These are phyloP conservation scores for Mucor lusitanicus DNA, from an alignment of 371 early-diverging fungal species.

Conservation along the genomic window DNA sequence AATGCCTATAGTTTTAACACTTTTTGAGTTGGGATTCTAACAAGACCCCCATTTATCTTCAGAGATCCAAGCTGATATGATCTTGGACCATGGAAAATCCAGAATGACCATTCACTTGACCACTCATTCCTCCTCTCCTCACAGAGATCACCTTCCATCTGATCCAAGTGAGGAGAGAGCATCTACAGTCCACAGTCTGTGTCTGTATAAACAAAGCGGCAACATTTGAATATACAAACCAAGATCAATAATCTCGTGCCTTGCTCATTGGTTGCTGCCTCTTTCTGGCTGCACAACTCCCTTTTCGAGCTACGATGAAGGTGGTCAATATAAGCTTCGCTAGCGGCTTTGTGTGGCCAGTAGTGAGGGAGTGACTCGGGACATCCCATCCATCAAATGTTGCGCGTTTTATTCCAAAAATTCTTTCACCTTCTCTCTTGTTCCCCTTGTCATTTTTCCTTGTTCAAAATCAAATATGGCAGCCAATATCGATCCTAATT, in stretches of 20 bases:
- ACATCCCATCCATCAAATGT: background rate
- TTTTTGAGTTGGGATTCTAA: too few species aligned
- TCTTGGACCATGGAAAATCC: too few species aligned
- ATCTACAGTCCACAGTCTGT: too few species aligned
- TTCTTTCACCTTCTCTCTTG: conserved; percentile 2
- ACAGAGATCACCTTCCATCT: too few species aligned
- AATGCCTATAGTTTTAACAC: too few species aligned
- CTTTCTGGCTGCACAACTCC: background rate
- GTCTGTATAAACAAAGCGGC: background rate
- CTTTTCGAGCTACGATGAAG: background rate
- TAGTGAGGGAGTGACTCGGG: background rate
- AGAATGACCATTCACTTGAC: too few species aligned
- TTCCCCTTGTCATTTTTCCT: background rate
- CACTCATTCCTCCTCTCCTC: too few species aligned
- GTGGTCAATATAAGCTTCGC: background rate
- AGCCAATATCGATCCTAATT: conserved; percentile 39
- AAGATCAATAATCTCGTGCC: background rate
- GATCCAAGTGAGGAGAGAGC: too few species aligned
- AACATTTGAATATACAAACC: background rate
- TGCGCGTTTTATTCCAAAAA: conserved; percentile 4
- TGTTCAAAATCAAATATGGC: background rate
- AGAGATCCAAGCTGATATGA: too few species aligned
- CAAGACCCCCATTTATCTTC: too few species aligned
- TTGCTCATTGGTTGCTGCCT: background rate
- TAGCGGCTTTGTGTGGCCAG: background rate